A percentile compares a stretch with the other conserved stretches of the same genome.
These are phyloP conservation scores for Kodamaea suecica DNA, from an alignment of 1,139 yeast species.

Conservation along the genomic window DNA sequence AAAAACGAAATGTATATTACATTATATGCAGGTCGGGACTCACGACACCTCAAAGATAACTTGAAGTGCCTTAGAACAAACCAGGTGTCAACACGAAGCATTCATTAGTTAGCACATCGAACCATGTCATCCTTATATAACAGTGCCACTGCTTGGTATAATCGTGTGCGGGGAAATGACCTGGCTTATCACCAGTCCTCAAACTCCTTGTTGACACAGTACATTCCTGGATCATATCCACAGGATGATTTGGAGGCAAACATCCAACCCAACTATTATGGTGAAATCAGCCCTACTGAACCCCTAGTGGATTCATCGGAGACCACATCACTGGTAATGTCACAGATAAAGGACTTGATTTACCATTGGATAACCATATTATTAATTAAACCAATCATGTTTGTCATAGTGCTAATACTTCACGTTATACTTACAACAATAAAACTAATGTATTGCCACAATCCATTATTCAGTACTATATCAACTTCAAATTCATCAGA, in stretches of 20 bases:
- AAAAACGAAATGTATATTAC: too few species aligned
- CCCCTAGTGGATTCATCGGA: too few species aligned
- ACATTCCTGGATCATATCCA: slow-evolving; percentile 2
- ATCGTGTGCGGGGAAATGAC: neutral
- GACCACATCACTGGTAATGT: too few species aligned
- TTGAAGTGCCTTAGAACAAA: too few species aligned
- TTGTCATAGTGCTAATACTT: slow-evolving; percentile 11
- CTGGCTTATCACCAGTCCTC: neutral
- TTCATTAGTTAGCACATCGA: too few species aligned
- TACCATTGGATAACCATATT: slow-evolving; percentile 16
- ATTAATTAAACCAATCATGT: slow-evolving; percentile 29
- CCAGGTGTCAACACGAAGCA: neutral
- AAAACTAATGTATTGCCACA: slow-evolving; percentile 1
- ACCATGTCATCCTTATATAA: neutral
- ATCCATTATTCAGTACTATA: slow-evolving; percentile 1
- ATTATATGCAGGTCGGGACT: too few species aligned
- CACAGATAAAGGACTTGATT: too few species aligned
- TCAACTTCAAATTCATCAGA: slow-evolving; percentile 2
- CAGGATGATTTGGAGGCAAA: slow-evolving; percentile 2
- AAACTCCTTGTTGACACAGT: neutral
- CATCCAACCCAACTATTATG: neutral
- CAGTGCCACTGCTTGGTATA: neutral
- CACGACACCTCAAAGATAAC: too few species aligned
- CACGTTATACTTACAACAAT: neutral
- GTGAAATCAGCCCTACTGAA: neutral